phyloP scores from a whole-genome alignment of 108 stramenopile genomes.

The Licmophora abbreviata region DNA sequence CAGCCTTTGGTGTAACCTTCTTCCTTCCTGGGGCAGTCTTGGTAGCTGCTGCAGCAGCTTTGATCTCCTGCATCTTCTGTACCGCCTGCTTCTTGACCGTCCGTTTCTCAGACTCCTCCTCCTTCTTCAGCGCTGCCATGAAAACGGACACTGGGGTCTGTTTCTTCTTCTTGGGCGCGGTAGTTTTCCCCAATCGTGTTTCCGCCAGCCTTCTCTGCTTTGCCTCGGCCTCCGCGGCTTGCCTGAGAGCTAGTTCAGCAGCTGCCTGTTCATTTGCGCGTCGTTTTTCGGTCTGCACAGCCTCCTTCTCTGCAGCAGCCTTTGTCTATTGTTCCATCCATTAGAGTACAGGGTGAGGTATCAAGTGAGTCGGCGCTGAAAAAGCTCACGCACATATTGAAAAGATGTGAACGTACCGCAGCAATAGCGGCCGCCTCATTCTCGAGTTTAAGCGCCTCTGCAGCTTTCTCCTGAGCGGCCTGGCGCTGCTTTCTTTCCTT shows the following conservation, averaged over 20 bases:
- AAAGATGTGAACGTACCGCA: conserved; percentile 18
- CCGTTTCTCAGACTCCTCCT: conserved; percentile 11
- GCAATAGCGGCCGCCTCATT: conserved; percentile 62
- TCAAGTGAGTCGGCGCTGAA: background rate
- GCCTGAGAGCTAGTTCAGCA: conserved; percentile 42
- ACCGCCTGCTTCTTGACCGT: conserved; percentile 14
- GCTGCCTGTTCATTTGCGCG: conserved; percentile 55
- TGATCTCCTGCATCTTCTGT: conserved; percentile 37
- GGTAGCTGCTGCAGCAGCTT: conserved; percentile 21
- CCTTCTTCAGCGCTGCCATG: conserved; percentile 6
- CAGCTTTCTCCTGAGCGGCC: conserved; percentile 32
- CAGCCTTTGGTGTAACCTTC: conserved; percentile 7
- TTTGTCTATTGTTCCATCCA: conserved; percentile 17
- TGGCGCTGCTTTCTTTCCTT: conserved; percentile 23
- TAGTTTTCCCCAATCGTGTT: background rate
- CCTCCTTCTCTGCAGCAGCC: conserved; percentile 48
- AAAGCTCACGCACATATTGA: too few relatives aligned
- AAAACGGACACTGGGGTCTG: conserved; percentile 2
- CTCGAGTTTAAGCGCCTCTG: conserved; percentile 25
- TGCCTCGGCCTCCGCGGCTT: conserved; percentile 52
- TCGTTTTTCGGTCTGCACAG: conserved; percentile 43
- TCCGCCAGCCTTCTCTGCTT: conserved; percentile 32
- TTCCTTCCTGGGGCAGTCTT: conserved; percentile 6
- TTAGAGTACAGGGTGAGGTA: background rate
- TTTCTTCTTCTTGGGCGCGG: background rate